Evolutionary conservation across 257 asterid genomes (phyloP), one percentile per base, ranked within the genome.

Genomic region (Leonotis leonurus): DNA sequence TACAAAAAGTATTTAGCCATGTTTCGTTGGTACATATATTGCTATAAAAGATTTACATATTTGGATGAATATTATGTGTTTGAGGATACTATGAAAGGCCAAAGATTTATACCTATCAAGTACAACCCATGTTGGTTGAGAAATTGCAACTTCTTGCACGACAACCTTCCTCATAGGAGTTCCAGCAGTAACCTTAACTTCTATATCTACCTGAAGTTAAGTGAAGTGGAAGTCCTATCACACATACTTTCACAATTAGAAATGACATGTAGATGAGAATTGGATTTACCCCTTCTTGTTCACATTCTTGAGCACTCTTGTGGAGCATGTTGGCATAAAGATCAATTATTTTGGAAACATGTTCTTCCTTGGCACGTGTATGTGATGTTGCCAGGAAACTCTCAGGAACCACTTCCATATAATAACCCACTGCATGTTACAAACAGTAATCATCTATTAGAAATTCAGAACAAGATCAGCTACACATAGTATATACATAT

Each of bases 181-280:
- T 49, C 96, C 96, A 60, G 83, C 91, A 20, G 75, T 66, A 56
- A 83, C 77, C 78, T 85, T 88, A 48, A 83, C 94, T 79, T 85
- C 81, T 68, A 88, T 81, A 72, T 77, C 81, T 32, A 88, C 83
- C 96, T 85, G 67, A 53, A 26, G 2, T 1, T 7, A 3, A 53
- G 29, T 8, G 7, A n/a, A 53, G 40, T 53, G 59, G 14, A 53
- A 30, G 22, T 53, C 40, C 25, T 13, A 52, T n/a, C 12, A 52
- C 24, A 27, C 13, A 27, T n/a, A 26, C 12, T 6, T 16, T 33
- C 50, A 48, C 12, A 14, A 13, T 6, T 33, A 30, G 33, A 12
- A 29, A 13, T 17, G 18, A 60, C 41, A 32, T 35, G 13, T 21
- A 49, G 17, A 59, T 49, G 21, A 48, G 59, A 59, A 59, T 13